Evolutionary conservation across 2,329 filamentous ascomycete species (phyloP).

Genomic region (Hysterium pulicare): DNA sequence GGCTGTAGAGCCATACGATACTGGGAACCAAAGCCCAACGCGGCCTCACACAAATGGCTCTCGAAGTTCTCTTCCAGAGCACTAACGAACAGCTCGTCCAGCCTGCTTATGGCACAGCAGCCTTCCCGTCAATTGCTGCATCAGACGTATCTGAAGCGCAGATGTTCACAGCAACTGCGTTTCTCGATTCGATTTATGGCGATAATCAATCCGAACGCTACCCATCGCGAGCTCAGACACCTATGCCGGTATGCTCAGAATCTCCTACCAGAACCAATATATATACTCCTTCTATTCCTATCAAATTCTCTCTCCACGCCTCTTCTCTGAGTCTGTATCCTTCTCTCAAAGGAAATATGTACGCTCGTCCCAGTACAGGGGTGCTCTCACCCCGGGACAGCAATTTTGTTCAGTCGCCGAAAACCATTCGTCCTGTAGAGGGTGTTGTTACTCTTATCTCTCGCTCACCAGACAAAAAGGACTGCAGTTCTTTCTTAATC

Average conservation of each 20-base stretch:
- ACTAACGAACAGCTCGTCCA: conserved; percentile 70
- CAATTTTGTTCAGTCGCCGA: conserved; percentile 11
- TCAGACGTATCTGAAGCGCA: conserved; percentile 80
- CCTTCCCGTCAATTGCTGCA: conserved; percentile 70
- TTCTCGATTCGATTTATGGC: conserved; percentile 74
- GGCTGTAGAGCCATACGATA: conserved; percentile 81
- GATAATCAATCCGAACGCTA: conserved; percentile 59
- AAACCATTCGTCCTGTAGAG: conserved; percentile 33
- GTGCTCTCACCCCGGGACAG: conserved; percentile 7
- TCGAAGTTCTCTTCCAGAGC: conserved; percentile 85
- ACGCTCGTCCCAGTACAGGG: conserved; percentile 14
- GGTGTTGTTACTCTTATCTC: conserved; percentile 21
- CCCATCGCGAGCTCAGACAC: conserved; percentile 44
- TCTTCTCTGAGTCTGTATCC: conserved; percentile 20
- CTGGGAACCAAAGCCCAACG: conserved; percentile 82
- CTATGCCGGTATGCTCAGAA: conserved; percentile 42
- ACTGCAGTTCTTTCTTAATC: conserved; percentile 55
- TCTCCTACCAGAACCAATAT: conserved; percentile 6
- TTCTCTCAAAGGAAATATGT: conserved; percentile 16
- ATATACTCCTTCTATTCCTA: conserved; percentile 2
- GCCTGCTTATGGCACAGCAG: conserved; percentile 50
- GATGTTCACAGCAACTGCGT: conserved; percentile 69
- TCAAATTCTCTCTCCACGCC: conserved; percentile 1
- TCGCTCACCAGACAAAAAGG: conserved; percentile 42
- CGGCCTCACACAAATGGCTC: conserved; percentile 84